Evolutionary conservation across 352 stramenopile species (phyloP).

Genomic region (Aphanomyces cochlioides): DNA sequence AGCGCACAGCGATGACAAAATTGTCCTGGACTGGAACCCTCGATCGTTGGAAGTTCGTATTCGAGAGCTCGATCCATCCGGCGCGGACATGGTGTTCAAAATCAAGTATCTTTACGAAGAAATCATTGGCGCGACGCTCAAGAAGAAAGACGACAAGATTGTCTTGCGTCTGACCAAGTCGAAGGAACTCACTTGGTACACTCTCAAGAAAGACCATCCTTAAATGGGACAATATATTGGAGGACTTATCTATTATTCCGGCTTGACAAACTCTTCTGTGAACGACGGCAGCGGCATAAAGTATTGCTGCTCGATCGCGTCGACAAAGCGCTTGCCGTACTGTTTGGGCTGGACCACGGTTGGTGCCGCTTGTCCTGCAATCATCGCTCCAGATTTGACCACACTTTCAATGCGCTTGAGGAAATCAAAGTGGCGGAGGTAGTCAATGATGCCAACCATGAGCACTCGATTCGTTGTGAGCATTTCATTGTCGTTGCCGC

Average conservation of each 20-base stretch:
- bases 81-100: slow-evolving; percentile 64
- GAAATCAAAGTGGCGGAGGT: slow-evolving; percentile 98
- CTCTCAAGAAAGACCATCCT: slow-evolving; percentile 61
- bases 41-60: slow-evolving; percentile 57
- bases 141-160: slow-evolving; percentile 77
- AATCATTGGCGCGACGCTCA: slow-evolving; percentile 65
- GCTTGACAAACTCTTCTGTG: slow-evolving; percentile 27
- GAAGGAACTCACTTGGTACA: slow-evolving; percentile 74
- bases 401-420: slow-evolving; percentile 99
- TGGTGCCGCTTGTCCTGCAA: slow-evolving; percentile 94
- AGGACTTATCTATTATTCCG: background rate
- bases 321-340: slow-evolving; percentile 95
- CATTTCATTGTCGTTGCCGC: slow-evolving; percentile 32
- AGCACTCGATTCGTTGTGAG: slow-evolving; percentile 63
- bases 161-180: slow-evolving; percentile 72
- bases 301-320: slow-evolving; percentile 91
- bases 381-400: slow-evolving; percentile 97
- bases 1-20: slow-evolving; percentile 55
- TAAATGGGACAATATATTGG: background rate
- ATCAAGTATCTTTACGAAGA: slow-evolving; percentile 74
- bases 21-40: slow-evolving; percentile 61
- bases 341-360: slow-evolving; percentile 97
- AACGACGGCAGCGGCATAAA: slow-evolving; percentile 95
- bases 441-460: slow-evolving; percentile 99
- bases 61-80: slow-evolving; percentile 44